These are phyloP conservation scores for Thalassiosira hispida DNA, from an alignment of 352 stramenopile genomes.

Conservation along the genomic window DNA sequence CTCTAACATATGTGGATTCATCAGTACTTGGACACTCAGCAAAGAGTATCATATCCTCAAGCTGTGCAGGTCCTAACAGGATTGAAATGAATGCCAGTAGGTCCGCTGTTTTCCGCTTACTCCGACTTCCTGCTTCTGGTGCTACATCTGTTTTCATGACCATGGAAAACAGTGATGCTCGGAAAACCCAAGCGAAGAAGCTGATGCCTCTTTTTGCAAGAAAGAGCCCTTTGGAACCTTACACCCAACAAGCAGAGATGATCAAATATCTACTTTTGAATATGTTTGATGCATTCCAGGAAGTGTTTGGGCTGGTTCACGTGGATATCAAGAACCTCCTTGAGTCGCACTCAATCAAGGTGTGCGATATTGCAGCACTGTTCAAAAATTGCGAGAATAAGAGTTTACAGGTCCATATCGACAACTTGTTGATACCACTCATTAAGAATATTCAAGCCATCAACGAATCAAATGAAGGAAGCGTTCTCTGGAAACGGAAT, in stretches of 20 bases:
- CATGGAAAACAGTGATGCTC: slow-evolving; percentile 74
- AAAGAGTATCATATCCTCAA: slow-evolving; percentile 44
- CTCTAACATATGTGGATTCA: slow-evolving; percentile 18
- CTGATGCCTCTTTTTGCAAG: slow-evolving; percentile 52
- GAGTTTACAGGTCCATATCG: slow-evolving; percentile 32
- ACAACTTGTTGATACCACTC: slow-evolving; percentile 51
- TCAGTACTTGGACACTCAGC: slow-evolving; percentile 46
- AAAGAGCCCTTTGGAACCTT: not conserved
- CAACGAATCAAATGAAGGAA: slow-evolving; percentile 46
- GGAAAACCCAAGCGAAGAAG: slow-evolving; percentile 44
- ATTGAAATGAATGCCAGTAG: slow-evolving; percentile 51
- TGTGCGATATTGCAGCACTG: slow-evolving; percentile 30
- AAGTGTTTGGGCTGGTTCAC: slow-evolving; percentile 30
- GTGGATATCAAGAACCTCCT: slow-evolving; percentile 33
- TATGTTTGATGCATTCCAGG: slow-evolving; percentile 56
- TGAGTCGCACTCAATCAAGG: slow-evolving; percentile 34
- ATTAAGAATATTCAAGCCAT: slow-evolving; percentile 56
- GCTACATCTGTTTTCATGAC: slow-evolving; percentile 58
- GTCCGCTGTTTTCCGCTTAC: slow-evolving; percentile 53
- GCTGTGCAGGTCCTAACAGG: slow-evolving; percentile 51
- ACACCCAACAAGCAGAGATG: slow-evolving; percentile 39
- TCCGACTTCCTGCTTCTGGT: slow-evolving; percentile 47
- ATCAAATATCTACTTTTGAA: slow-evolving; percentile 57
- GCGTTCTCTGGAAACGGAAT: slow-evolving; percentile 59
- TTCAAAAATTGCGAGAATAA: slow-evolving; percentile 47